phyloP scores from a whole-genome alignment of 192 early-diverging fungal species.

The Entrophospora sp. region DNA sequence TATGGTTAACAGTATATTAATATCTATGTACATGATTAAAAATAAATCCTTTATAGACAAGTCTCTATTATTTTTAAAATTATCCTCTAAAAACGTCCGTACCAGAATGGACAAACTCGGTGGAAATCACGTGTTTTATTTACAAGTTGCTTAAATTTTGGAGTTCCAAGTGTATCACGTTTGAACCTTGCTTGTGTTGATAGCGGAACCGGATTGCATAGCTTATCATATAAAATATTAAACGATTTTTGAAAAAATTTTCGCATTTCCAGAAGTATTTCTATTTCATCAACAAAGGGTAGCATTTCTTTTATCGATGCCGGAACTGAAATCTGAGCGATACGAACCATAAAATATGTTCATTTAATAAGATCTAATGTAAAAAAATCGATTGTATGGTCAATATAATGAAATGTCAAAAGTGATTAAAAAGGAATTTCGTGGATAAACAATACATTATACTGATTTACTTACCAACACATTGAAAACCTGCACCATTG shows the following conservation, averaged over 20 bases:
- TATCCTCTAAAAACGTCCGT: slow-evolving; percentile 15
- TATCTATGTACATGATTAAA: no score
- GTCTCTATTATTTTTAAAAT: no score
- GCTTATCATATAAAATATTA: not conserved
- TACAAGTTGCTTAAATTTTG: slow-evolving; percentile 9
- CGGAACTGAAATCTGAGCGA: slow-evolving; percentile 10
- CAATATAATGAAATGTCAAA: not conserved
- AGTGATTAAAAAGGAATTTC: not conserved
- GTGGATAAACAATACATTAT: not conserved
- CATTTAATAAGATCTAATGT: slow-evolving; percentile 5
- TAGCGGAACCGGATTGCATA: not conserved
- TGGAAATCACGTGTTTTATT: slow-evolving; percentile 8
- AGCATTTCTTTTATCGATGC: slow-evolving; percentile 15
- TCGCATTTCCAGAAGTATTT: slow-evolving; percentile 7
- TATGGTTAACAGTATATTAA: no score
- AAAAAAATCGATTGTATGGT: slow-evolving; percentile 2
- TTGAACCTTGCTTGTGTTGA: slow-evolving; percentile 12
- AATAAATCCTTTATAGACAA: no score
- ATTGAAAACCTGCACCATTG: slow-evolving; percentile 11
- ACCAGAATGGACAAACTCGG: slow-evolving; percentile 9
- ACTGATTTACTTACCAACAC: slow-evolving; percentile 12
- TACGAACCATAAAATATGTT: slow-evolving; percentile 14
- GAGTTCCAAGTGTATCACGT: slow-evolving; percentile 11
- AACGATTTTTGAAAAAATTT: slow-evolving; percentile 12
- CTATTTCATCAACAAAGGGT: slow-evolving; percentile 9